Evolutionary conservation across 306 rosid genomes (phyloP).

Genomic region (Dalbergia cochinchinensis): DNA sequence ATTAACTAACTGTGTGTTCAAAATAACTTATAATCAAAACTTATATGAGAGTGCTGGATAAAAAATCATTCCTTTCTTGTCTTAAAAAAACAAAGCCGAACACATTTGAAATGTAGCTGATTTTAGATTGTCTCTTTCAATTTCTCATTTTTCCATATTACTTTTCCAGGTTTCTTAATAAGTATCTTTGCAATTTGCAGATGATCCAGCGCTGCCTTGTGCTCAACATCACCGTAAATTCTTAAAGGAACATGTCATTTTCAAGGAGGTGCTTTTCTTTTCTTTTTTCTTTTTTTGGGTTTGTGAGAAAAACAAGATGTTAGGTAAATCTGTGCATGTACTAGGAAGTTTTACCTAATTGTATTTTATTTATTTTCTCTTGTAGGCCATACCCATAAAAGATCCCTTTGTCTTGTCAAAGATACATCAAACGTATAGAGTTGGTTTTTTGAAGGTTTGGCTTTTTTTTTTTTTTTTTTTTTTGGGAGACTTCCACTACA

Average conservation of each 20-base stretch:
- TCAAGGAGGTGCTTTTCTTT: constrained; percentile 78
- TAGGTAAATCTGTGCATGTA: constrained; percentile 27
- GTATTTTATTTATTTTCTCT: constrained; percentile 34
- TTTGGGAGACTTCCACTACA: constrained; percentile 15
- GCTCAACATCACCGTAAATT: constrained; percentile 84
- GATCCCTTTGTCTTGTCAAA: constrained; percentile 78
- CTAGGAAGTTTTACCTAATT: not conserved
- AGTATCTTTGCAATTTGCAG: constrained; percentile 58
- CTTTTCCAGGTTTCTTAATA: constrained; percentile 31
- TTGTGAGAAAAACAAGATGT: constrained; percentile 5
- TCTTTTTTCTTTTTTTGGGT: not conserved
- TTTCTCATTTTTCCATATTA: constrained; percentile 35
- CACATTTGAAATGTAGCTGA: not conserved
- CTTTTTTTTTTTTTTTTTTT: constrained; percentile 19
- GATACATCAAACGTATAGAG: constrained; percentile 96
- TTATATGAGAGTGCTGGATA: not conserved
- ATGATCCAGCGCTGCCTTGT: constrained; percentile 80
- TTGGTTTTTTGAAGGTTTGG: constrained; percentile 92
- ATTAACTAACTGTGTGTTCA: too few relatives aligned
- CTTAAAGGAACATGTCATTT: constrained; percentile 87
- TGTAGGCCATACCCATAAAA: constrained; percentile 93
- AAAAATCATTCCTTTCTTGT: too few relatives aligned
- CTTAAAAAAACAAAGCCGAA: too few relatives aligned
- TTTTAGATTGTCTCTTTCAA: constrained; percentile 30
- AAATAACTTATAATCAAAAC: too few relatives aligned